Evolutionary conservation across 345 rosid species (phyloP), one percentile per base, ranked within the genome.

Genomic region (Gossypium longicalyx): DNA sequence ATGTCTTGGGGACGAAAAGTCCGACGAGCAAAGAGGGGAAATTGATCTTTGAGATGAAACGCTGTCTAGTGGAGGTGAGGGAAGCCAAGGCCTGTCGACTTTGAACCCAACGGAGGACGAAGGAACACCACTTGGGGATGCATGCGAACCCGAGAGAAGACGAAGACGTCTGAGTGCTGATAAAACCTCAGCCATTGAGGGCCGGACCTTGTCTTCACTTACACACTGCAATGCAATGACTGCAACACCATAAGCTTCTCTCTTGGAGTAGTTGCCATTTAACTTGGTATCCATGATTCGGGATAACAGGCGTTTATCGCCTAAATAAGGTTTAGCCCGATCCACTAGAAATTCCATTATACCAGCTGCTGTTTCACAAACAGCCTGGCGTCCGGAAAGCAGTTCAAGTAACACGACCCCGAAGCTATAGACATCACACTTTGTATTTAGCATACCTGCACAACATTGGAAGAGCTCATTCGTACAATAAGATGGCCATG

Each of bases 251-350:
- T 43, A 84, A 45, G 97, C 94, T 61, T 83, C 91, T 76, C 75
- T 89, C 44, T 81, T 85, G 53, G 94, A 87, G 70, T 90, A 90
- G 63, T 87, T 87, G 4, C 94, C 96, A 44, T 84, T 88, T 67
- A 93, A 86, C 83, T 87, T 87, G 16, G 88, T 83, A 73, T 93
- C 97, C 89, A 91, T 89, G 27, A 93, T 78, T 25, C 94, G 84
- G 72, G 86, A 89, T 65, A 91, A 66, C 81, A 85, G 85, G 64
- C 93, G 84, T 70, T 78, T 85, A 52, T 88, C 89, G 7, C 85
- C 83, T 67, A 93, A 80, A 86, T 85, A 86, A 0, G 94, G 94
- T 74, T 75, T 82, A 8, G 91, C 93, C 97, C 97, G 91, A 20
- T 89, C 89, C 51, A 93, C 97, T 9, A 93, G 93, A 70, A 87